Evolutionary conservation across 2,329 filamentous ascomycete species (phyloP).

Genomic region (Clarireedia hainanense): DNA sequence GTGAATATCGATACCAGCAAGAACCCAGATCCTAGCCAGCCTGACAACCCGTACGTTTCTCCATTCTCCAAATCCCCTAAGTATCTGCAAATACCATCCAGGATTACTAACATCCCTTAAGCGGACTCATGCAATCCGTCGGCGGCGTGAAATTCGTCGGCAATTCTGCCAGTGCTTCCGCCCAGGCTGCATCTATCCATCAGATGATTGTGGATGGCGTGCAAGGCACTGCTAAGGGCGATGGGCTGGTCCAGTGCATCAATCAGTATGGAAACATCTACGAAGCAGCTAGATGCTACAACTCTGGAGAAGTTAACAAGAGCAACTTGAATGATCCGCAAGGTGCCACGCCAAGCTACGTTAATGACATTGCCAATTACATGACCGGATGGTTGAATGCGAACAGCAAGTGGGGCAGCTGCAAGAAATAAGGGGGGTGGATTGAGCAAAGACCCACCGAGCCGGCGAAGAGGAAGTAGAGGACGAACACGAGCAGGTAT

Average conservation of each 20-base stretch:
- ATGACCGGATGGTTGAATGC: constrained; percentile 10
- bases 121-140: constrained; percentile 24
- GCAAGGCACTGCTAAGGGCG: constrained; percentile 22
- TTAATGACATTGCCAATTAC: constrained; percentile 27
- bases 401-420: background rate
- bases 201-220: constrained; percentile 29
- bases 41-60: constrained; percentile 9
- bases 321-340: constrained; percentile 21
- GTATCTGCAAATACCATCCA: background rate
- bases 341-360: constrained; percentile 25
- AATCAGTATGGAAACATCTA: constrained; percentile 26
- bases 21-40: constrained; percentile 10
- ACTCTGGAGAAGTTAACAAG: constrained; percentile 24
- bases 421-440: background rate
- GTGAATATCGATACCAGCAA: constrained; percentile 24
- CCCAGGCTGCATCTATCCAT: constrained; percentile 17
- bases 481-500: too few relatives aligned
- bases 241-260: constrained; percentile 22
- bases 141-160: constrained; percentile 17
- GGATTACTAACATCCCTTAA: constrained; percentile 2
- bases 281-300: constrained; percentile 25
- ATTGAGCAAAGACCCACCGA: accelerated
- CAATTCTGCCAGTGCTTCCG: constrained; percentile 14
- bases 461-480: too few relatives aligned
- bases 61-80: background rate